Evolutionary conservation across 2,329 filamentous ascomycete genomes (phyloP), one percentile per base, ranked within the genome.

Genomic region (Monosporascus sp.): DNA sequence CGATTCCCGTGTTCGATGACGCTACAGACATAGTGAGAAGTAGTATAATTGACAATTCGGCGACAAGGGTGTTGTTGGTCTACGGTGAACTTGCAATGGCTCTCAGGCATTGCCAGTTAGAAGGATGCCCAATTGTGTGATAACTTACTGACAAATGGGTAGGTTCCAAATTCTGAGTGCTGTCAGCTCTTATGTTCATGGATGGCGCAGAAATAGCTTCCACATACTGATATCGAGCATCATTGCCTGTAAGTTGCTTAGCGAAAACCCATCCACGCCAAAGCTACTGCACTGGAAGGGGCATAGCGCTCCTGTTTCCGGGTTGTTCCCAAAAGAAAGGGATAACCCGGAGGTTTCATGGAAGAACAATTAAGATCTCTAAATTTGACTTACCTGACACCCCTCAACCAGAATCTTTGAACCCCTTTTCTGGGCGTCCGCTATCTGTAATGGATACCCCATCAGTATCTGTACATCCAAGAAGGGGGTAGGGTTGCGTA

Each of bases 341-440:
- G 27, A 31, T 11, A 46, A 19, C 46, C 37, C 36, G 17, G n/a
- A 20, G 14, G 3, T 24, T 36, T 38, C 2, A 27, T 16, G 3
- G 20, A 9, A 48, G 31, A 17, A 38, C 48, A 82, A 68, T 81
- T 34, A 79, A 79, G 37, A 11, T 19, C 19, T 19, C 11, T 31
- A 27, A 6, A 45, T n/a, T 45, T 7, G 22, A 26, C 43, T 27
- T 45, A 45, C 43, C 22, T 45, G 43, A 31, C 20, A 20, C 16
- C 83, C 83, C 68, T 86, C 83, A 8, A 86, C 76, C 1, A 86
- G 73, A 54, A 86, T 79, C 50, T 76, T 75, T 47, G 74, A 72
- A 22, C 80, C 77, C 40, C 71, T 68, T 48, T 75, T 67, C 63
- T 85, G 80, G 0, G 86, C 71, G 26, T 45, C 43, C 11, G 43